A percentile compares a stretch with the other conserved stretches of the same genome.
phyloP scores from a whole-genome alignment of 345 rosid species.

The Stellera chamaejasme region DNA sequence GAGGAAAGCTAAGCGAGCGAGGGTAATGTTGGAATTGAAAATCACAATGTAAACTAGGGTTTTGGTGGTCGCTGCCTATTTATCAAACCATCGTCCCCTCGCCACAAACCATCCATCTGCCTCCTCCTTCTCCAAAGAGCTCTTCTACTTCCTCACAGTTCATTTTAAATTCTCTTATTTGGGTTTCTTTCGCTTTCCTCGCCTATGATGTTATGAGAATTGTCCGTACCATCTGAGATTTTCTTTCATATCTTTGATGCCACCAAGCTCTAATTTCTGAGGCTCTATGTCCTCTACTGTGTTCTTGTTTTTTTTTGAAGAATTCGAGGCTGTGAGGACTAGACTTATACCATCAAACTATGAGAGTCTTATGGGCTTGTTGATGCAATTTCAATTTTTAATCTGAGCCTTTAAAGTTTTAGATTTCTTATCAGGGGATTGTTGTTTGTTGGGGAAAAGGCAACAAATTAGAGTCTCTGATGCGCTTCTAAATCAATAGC shows the following conservation, averaged over 20 bases:
- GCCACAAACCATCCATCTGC: too few species aligned
- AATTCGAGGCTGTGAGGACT: conserved; percentile 22
- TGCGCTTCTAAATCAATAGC: conserved; percentile 28
- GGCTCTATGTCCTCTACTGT: conserved; percentile 9
- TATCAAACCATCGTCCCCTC: too few species aligned
- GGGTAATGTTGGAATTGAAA: too few species aligned
- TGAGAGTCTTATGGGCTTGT: conserved; percentile 17
- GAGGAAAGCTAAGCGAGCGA: too few species aligned
- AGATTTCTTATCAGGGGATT: too few species aligned
- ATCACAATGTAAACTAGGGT: too few species aligned
- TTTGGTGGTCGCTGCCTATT: too few species aligned
- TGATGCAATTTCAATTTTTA: conserved; percentile 9
- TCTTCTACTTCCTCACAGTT: not conserved
- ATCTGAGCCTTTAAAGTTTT: conserved; percentile 8
- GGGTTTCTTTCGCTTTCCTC: not conserved
- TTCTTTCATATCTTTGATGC: conserved; percentile 13
- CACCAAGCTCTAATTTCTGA: conserved; percentile 14
- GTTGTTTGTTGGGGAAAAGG: conserved; percentile 11
- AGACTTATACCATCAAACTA: conserved; percentile 33
- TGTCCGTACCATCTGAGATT: conserved; percentile 37
- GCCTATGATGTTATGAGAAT: conserved; percentile 19
- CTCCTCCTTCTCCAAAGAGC: too few species aligned
- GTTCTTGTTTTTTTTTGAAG: not conserved
- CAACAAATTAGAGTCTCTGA: conserved; percentile 70
- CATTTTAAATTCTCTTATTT: not conserved